Base-by-base conservation (phyloP, 2,329 filamentous ascomycete genomes). In the Beauveria caledonica region DNA sequence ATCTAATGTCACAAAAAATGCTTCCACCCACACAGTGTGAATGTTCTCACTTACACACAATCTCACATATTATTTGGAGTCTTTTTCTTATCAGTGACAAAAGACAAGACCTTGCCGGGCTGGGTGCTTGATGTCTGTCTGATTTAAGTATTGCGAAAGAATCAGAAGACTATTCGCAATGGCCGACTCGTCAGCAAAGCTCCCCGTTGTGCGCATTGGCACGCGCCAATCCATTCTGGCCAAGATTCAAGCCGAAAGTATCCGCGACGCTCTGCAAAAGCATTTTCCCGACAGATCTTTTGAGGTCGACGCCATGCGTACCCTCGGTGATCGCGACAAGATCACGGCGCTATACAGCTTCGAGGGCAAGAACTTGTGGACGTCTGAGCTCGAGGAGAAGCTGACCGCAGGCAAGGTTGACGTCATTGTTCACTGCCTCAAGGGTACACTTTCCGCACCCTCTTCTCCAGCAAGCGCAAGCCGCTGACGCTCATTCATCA, bases 341-440 rank as follows among this genome's bases (percentile, higher is more conserved):
- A 83, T 84, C 60, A 97, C 92, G 42, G 88, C 93, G 4, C 82
- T 99, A 60, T 90, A 94, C 72, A 89, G 91, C 67, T 88, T 97
- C 72, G 89, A 88, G 63, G 90, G 91, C 62, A 97, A 99, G 78
- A 91, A 90, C 57, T 78, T 99, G 61, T 99, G 94, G 94, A 99
- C 94, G 8, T 86, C 91, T 66, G 93, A 97, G 77, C 80, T 99
- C 54, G 94, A 99, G 75, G 87, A 86, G n/a, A 80, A 86, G 68
- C 80, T 97, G 57, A 77, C 87, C 54, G 81, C 82, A 25, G 81
- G 84, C 53, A 79, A 89, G 65, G 75, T 96, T 63, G 91, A 96
- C 75, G 74, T 96, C 49, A 88, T 96, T 64, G 89, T 96, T 78
- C 94, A 99, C 77, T 91, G 87, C 63, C 79, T 97, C 71, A 99